phyloP scores from a whole-genome alignment of 2,329 filamentous ascomycete species.

The Colletotrichum musae region DNA sequence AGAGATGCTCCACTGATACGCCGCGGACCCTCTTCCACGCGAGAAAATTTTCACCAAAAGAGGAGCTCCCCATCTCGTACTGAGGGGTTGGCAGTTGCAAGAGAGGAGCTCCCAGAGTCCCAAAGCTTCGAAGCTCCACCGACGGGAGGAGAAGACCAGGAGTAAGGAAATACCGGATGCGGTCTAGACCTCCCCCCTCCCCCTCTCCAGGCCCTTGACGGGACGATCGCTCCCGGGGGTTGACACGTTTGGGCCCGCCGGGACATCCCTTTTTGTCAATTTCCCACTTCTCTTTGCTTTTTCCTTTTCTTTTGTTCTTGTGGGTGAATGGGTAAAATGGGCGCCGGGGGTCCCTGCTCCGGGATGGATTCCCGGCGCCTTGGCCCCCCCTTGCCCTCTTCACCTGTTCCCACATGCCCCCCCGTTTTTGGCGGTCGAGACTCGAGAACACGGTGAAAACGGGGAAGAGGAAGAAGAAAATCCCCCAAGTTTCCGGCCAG shows the following conservation, averaged over 20 bases:
- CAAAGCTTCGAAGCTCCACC: constrained; percentile 16
- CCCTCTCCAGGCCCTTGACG: constrained; percentile 12
- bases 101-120: constrained; percentile 13
- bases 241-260: constrained; percentile 33
- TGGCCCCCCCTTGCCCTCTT: background rate
- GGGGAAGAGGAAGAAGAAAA: background rate
- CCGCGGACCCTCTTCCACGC: constrained; percentile 2
- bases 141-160: background rate
- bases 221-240: constrained; percentile 38
- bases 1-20: background rate
- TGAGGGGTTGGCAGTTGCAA: background rate
- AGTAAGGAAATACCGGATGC: constrained; percentile 6
- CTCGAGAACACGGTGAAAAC: constrained; percentile 24
- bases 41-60: background rate
- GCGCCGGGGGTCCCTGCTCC: constrained; percentile 18
- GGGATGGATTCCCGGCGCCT: constrained; percentile 29
- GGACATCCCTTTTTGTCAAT: constrained; percentile 32
- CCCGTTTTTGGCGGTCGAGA: constrained; percentile 27
- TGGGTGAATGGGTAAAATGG: background rate
- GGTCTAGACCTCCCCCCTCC: constrained; percentile 11
- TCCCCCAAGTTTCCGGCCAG: too few species aligned
- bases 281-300: constrained; percentile 10
- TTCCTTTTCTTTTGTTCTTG: background rate
- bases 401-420: background rate
- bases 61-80: too few species aligned